Percentiles rank a stretch among this genome's conserved stretches.
Evolutionary conservation across 495 filamentous ascomycete genomes (phyloP).

Genomic region (Penicillium antarcticum): DNA sequence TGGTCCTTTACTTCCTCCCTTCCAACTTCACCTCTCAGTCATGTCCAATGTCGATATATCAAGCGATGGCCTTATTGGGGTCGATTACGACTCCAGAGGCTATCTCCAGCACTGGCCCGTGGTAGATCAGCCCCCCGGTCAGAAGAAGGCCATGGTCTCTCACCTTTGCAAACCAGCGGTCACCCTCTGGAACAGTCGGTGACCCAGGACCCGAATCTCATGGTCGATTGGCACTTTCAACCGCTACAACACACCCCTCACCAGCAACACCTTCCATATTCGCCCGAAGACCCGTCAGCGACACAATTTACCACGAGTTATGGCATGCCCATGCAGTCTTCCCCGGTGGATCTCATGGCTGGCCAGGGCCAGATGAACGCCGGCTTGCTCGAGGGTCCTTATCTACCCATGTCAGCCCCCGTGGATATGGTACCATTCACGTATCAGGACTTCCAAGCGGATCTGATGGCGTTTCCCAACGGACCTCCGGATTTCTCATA

Average conservation of each 20-base stretch:
- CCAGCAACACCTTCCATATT: slow-evolving; percentile 40
- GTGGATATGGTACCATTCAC: slow-evolving; percentile 67
- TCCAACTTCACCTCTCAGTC: slow-evolving; percentile 11
- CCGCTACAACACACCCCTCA: slow-evolving; percentile 42
- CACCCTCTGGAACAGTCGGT: slow-evolving; percentile 45
- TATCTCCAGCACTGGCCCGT: slow-evolving; percentile 48
- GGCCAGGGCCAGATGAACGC: slow-evolving; percentile 61
- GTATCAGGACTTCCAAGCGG: slow-evolving; percentile 70
- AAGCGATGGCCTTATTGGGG: slow-evolving; percentile 44
- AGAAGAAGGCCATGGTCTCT: slow-evolving; percentile 39
- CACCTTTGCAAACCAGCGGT: slow-evolving; percentile 47
- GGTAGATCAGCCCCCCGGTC: slow-evolving; percentile 38
- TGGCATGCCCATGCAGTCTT: slow-evolving; percentile 50
- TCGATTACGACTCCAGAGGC: slow-evolving; percentile 47
- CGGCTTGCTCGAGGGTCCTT: slow-evolving; percentile 62
- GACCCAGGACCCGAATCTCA: slow-evolving; percentile 42
- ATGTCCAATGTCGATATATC: slow-evolving; percentile 47
- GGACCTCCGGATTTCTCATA: slow-evolving; percentile 53
- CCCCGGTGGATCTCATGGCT: slow-evolving; percentile 70
- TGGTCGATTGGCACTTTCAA: slow-evolving; percentile 53
- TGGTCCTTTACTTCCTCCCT: slow-evolving; percentile 16
- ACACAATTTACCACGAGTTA: slow-evolving; percentile 47
- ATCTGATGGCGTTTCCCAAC: slow-evolving; percentile 51
- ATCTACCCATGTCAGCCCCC: slow-evolving; percentile 62
- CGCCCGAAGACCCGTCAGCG: slow-evolving; percentile 44